Evolutionary conservation across 2,329 filamentous ascomycete species (phyloP).

Genomic region (Coniochaeta hoffmannii): DNA sequence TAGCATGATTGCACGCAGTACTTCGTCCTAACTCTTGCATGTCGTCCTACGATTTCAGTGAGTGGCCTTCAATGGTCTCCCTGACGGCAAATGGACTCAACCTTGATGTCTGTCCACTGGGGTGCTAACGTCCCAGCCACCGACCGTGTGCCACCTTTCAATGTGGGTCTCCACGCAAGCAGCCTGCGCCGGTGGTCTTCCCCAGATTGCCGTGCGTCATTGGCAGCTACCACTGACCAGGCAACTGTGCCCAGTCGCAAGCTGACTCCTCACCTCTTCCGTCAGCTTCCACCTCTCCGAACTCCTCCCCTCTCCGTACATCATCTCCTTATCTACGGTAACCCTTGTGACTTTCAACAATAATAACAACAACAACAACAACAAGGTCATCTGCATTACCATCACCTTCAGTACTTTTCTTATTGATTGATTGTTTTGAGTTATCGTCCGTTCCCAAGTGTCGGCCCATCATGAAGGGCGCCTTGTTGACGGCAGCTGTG

Average conservation of each 20-base stretch:
- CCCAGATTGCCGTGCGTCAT: background rate
- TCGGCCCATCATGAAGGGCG: slow-evolving; percentile 72
- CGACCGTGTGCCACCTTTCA: background rate
- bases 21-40: too few species aligned
- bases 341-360: background rate
- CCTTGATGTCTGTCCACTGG: too few species aligned
- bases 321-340: background rate
- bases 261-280: background rate
- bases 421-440: too few species aligned
- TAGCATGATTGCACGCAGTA: too few species aligned
- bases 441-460: too few species aligned
- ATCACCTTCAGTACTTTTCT: background rate
- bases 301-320: background rate
- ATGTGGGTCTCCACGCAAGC: background rate
- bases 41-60: too few species aligned
- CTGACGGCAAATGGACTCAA: too few species aligned
- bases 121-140: background rate
- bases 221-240: background rate
- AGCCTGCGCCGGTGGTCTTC: background rate
- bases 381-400: background rate
- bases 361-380: background rate
- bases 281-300: background rate
- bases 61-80: too few species aligned
- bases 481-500: slow-evolving; percentile 69
- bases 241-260: background rate